Percentiles rank a stretch among this genome's conserved stretches.
phyloP scores from a whole-genome alignment of 1,139 yeast genomes.

The Pichia inconspicua region DNA sequence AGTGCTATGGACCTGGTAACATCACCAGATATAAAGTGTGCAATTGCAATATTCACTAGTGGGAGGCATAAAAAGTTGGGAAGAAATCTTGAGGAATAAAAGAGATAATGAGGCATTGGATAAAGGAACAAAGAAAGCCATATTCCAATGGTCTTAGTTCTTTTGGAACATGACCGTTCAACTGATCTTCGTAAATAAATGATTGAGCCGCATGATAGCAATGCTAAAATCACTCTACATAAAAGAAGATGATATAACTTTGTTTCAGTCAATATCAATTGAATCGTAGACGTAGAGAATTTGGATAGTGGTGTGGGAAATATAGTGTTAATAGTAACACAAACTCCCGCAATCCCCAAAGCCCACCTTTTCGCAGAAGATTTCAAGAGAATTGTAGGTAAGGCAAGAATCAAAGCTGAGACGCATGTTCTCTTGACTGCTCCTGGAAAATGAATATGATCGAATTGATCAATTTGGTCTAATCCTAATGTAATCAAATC shows the following conservation, averaged over 20 bases:
- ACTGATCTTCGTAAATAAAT: slow-evolving; percentile 6
- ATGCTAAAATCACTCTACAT: slow-evolving; percentile 40
- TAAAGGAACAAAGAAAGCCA: slow-evolving; percentile 56
- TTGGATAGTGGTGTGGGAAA: slow-evolving; percentile 10
- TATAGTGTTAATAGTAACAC: slow-evolving; percentile 22
- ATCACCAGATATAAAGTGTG: slow-evolving; percentile 45
- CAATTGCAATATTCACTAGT: slow-evolving; percentile 49
- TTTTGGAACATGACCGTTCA: slow-evolving; percentile 16
- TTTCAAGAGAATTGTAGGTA: slow-evolving; percentile 15
- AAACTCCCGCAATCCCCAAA: slow-evolving; percentile 41
- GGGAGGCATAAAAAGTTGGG: slow-evolving; percentile 88
- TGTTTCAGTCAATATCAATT: slow-evolving; percentile 3
- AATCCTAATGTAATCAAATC: slow-evolving; percentile 67
- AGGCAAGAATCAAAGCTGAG: slow-evolving; percentile 57
- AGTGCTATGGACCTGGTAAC: slow-evolving; percentile 43
- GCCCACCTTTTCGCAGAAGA: slow-evolving; percentile 35
- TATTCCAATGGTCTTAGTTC: slow-evolving; percentile 31
- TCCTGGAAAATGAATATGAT: slow-evolving; percentile 78
- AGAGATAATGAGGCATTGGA: slow-evolving; percentile 73
- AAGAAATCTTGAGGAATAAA: slow-evolving; percentile 69
- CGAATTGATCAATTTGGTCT: slow-evolving; percentile 43
- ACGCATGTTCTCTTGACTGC: slow-evolving; percentile 81
- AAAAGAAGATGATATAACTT: slow-evolving; percentile 11
- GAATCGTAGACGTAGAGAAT: not conserved
- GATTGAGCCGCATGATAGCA: slow-evolving; percentile 3